Conservation (phyloP, 2,329 filamentous ascomycete species). For the Xylogone sp. region DNA sequence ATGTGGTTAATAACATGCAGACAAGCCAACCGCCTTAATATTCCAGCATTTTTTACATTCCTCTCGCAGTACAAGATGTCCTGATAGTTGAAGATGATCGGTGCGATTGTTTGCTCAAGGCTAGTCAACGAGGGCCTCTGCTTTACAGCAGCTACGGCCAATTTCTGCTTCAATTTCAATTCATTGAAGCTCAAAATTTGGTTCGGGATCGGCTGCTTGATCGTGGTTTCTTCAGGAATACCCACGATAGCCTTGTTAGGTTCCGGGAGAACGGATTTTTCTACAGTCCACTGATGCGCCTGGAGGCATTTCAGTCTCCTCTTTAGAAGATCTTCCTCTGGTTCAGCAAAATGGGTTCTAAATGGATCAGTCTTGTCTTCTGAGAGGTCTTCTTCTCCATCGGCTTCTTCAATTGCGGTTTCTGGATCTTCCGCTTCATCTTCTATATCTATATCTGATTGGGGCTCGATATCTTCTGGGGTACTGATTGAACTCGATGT, state of each 20-base stretch:
- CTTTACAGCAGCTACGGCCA: slow-evolving; percentile 51
- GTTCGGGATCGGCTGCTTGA: slow-evolving; percentile 16
- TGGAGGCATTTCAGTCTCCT: slow-evolving; percentile 48
- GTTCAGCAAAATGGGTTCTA: slow-evolving; percentile 71
- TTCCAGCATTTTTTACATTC: slow-evolving; percentile 62
- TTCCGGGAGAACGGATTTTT: slow-evolving; percentile 37
- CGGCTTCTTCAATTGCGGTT: slow-evolving; percentile 27
- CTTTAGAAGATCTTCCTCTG: slow-evolving; percentile 57
- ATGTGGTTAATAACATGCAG: slow-evolving; percentile 90
- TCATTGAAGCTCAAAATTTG: slow-evolving; percentile 34
- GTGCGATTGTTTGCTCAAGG: slow-evolving; percentile 62
- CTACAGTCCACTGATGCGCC: slow-evolving; percentile 46
- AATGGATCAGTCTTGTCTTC: slow-evolving; percentile 67
- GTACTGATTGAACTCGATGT: slow-evolving; percentile 11
- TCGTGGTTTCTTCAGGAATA: slow-evolving; percentile 38
- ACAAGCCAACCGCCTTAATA: slow-evolving; percentile 68
- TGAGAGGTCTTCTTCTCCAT: slow-evolving; percentile 44
- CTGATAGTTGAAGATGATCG: slow-evolving; percentile 75
- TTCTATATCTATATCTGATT: slow-evolving; percentile 37
- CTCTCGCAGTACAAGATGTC: slow-evolving; percentile 77
- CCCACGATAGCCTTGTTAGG: slow-evolving; percentile 45
- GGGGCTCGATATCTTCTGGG: slow-evolving; percentile 28
- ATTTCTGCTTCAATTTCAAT: slow-evolving; percentile 66
- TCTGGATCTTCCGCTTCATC: slow-evolving; percentile 46
- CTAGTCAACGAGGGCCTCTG: slow-evolving; percentile 55